Base-by-base conservation (phyloP, 768 basidiomycete genomes). In the Suillus clintonianus region DNA sequence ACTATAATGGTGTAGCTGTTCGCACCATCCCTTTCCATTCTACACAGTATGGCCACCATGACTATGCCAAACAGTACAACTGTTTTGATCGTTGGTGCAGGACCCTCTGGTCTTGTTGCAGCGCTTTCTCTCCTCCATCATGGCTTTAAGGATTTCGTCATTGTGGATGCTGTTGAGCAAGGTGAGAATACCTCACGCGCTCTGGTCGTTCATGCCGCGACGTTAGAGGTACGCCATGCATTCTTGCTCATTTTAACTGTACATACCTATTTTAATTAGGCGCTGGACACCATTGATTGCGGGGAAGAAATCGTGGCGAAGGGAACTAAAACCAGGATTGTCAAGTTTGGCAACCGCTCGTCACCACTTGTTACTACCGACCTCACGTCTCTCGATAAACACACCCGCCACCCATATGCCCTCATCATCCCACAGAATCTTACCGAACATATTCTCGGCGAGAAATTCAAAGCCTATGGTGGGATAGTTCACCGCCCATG, bases 191-290 rank as follows among this genome's bases (percentile, higher is more conserved):
- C 71, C 9, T 83, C 85, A 11, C 80, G 84, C 22, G 83, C 85
- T 0, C 63, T 81, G 5, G 75, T 79, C 1, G 68, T 86, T 34
- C 85, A 86, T 65, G 81, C 85, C 39, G 80, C 82, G 37, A 86
- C 85, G 11, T 73, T 86, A 17, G 85, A 86, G 74, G 84, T 82
- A 64, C 51, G 71, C 24, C 17, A 11, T 47, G 22, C 22, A 61
- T 32, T 48, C 11, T 54, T n/a, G 24, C 9, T 36, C 50, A 39
- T 48, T 17, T 1, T 62, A 22, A 7, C 27, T 14, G 77, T 70
- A 77, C 43, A 63, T 13, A 53, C 1, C 11, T 80, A 9, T 66
- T 65, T 39, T 3, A 0, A 24, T 56, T 41, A 86, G 85, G 79
- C 79, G 0, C 70, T 86, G 10, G 79, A 85, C 39, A 74, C 71